Base-by-base conservation (phyloP, 148 eudicot species). In the Chenopodium berlandieri region DNA sequence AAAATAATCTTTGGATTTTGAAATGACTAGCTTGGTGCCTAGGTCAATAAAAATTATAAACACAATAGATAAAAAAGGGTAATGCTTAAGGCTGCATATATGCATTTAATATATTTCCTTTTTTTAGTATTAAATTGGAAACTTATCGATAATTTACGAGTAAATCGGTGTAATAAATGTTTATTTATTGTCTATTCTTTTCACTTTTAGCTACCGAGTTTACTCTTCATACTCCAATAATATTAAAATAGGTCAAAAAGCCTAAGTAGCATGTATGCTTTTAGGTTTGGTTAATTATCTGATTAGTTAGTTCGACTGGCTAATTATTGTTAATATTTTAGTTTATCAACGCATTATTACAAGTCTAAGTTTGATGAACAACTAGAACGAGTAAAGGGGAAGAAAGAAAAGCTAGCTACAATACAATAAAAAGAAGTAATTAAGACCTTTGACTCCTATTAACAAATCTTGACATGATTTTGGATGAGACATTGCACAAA, bases 291-390 rank as follows among this genome's bases (percentile, higher is more conserved):
- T 54, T 30, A 75, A 1, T 22, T 52, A 20, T 50, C 1, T 30
- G 23, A 75, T 75, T 75, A 40, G 77, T 13, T 10, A 17, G 22
- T 9, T 14, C 5, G 31, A 52, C 23, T 16, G 65, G 52, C 65
- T 50, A 25, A 52, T 25, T 23, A 40, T 40, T 40, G 44, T 52
- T 54, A 54, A 25, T 27, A 12, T 46, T 12, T 74, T 52, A 16
- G 37, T 48, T 27, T 25, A 50, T 23, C 8, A 19, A 12, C 23
- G 3, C 22, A 27, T 27, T 75, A 54, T 1, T 1, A 17, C 58
- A 48, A 7, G 48, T 71, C 50, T 71, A 71, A 19, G 40, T 69
- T 71, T 34, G 74, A 71, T 71, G 50, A 71, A 34, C 74, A 71
- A 71, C 74, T 71, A 17, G 9, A 62, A 62, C 65, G 25, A 62